A percentile compares a stretch with the other conserved stretches of the same genome.
Conservation (phyloP, 306 rosid species). For the Aeschynomene evenia region DNA sequence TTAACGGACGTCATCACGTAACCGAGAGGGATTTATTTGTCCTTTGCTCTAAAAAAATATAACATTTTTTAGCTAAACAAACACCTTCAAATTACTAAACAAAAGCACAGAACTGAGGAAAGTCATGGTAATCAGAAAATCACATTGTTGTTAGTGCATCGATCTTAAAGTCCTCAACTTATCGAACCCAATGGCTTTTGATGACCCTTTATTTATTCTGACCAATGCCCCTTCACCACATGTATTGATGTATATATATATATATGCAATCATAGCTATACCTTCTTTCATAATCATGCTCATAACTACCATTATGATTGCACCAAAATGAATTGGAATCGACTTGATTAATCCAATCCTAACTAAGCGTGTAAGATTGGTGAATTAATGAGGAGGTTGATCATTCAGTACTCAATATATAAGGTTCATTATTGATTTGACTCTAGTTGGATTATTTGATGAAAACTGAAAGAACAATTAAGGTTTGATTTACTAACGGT, state of each 20-base stretch:
- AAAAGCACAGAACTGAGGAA: background rate
- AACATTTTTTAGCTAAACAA: too few species aligned
- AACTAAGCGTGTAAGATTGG: constrained; percentile 24
- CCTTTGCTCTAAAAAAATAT: too few species aligned
- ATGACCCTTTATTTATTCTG: constrained; percentile 3
- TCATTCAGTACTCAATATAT: constrained; percentile 18
- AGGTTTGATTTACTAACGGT: too few species aligned
- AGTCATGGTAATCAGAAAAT: background rate
- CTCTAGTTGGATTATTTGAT: background rate
- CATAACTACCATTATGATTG: constrained; percentile 44
- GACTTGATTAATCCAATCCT: constrained; percentile 19
- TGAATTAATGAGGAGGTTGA: constrained; percentile 25
- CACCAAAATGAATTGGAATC: constrained; percentile 22
- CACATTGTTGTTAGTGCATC: background rate
- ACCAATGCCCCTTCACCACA: background rate
- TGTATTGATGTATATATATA: too few species aligned
- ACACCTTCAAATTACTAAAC: too few species aligned
- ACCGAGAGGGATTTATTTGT: too few species aligned
- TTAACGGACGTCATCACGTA: too few species aligned
- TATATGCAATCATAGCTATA: constrained; percentile 14
- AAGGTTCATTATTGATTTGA: constrained; percentile 16
- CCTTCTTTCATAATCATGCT: constrained; percentile 36
- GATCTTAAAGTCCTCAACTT: background rate
- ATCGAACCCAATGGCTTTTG: background rate
- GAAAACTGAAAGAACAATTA: constrained; percentile 22